Evolutionary conservation across 2,329 filamentous ascomycete genomes (phyloP).

Genomic region (Acephala macrosclerotiorum): DNA sequence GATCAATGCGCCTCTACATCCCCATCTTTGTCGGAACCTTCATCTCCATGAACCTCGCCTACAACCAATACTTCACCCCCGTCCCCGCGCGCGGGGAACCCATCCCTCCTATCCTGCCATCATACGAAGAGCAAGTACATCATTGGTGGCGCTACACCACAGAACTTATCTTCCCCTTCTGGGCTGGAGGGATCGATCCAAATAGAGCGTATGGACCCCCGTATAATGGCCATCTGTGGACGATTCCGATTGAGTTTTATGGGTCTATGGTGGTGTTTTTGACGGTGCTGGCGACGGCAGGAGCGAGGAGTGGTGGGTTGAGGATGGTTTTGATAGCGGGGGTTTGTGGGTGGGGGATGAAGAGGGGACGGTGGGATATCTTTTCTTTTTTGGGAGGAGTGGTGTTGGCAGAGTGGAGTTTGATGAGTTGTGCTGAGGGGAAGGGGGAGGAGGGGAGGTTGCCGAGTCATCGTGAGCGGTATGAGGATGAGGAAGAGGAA

Average conservation of each 20-base stretch:
- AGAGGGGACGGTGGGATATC: slow-evolving; percentile 14
- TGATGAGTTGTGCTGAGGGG: not conserved
- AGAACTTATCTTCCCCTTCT: slow-evolving; percentile 16
- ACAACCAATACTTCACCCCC: slow-evolving; percentile 40
- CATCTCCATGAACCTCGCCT: slow-evolving; percentile 45
- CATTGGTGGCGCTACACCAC: slow-evolving; percentile 36
- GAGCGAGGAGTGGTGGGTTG: not conserved
- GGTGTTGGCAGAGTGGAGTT: slow-evolving; percentile 47
- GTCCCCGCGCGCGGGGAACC: slow-evolving; percentile 14
- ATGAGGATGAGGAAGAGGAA: not conserved
- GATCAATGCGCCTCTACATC: slow-evolving; percentile 52
- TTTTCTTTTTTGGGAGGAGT: slow-evolving; percentile 50
- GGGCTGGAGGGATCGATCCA: slow-evolving; percentile 5
- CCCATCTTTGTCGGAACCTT: slow-evolving; percentile 51
- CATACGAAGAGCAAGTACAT: slow-evolving; percentile 37
- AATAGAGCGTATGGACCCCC: slow-evolving; percentile 8
- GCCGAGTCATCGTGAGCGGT: not conserved
- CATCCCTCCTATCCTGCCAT: slow-evolving; percentile 30
- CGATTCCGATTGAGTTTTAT: slow-evolving; percentile 29
- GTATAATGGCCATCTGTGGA: slow-evolving; percentile 29
- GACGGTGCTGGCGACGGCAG: slow-evolving; percentile 14
- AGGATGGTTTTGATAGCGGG: not conserved
- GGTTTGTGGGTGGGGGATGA: not conserved
- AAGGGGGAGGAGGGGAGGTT: not conserved
- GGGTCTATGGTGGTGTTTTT: slow-evolving; percentile 26